Evolutionary conservation across 2,329 filamentous ascomycete genomes (phyloP).

Genomic region (Ramichloridium luteum): DNA sequence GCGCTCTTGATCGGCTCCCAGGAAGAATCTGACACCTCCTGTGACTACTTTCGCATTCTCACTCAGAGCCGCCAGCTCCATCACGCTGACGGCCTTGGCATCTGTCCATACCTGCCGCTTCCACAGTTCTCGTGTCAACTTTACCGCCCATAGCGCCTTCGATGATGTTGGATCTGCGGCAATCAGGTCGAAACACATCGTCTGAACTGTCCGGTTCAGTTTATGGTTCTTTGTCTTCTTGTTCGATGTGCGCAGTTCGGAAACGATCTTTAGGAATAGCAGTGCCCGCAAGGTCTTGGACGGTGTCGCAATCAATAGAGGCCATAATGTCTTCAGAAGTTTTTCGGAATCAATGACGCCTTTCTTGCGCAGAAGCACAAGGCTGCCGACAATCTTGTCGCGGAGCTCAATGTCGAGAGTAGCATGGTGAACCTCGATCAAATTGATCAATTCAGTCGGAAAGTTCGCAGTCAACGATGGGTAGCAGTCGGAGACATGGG

Average conservation of each 20-base stretch:
- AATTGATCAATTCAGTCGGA: conserved; percentile 65
- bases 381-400: conserved; percentile 85
- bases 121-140: conserved; percentile 91
- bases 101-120: conserved; percentile 94
- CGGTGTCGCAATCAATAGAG: conserved; percentile 79
- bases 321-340: conserved; percentile 84
- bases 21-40: conserved; percentile 83
- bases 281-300: conserved; percentile 79
- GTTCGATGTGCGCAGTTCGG: conserved; percentile 80
- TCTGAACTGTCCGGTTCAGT: conserved; percentile 86
- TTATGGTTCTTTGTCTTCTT: conserved; percentile 80
- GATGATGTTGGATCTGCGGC: conserved; percentile 73
- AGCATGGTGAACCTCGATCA: conserved; percentile 72
- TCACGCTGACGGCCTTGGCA: conserved; percentile 87
- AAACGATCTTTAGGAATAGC: conserved; percentile 81
- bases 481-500: conserved; percentile 90
- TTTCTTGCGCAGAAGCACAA: conserved; percentile 80
- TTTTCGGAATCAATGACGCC: conserved; percentile 77
- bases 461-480: conserved; percentile 67
- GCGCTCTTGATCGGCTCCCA: conserved; percentile 89
- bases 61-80: conserved; percentile 83
- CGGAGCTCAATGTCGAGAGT: conserved; percentile 71
- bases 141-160: conserved; percentile 90
- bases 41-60: conserved; percentile 88
- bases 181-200: conserved; percentile 81